Percentiles rank a stretch among this genome's conserved stretches.
These are phyloP conservation scores for Irpex sp. DNA, from an alignment of 1,284 basidiomycete species.

Conservation along the genomic window DNA sequence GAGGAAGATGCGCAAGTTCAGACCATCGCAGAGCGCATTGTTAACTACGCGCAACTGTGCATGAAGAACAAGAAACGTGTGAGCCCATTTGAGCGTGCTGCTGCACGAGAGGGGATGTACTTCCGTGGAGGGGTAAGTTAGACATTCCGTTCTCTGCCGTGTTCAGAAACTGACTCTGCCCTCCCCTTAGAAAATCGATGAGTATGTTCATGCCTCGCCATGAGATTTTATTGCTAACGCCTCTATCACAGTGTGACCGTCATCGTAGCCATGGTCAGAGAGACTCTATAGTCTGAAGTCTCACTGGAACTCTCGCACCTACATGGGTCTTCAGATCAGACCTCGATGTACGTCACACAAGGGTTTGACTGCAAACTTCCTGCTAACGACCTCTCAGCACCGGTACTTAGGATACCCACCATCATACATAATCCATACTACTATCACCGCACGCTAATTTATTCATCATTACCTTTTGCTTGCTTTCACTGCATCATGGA, in stretches of 20 bases:
- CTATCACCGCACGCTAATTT: background rate
- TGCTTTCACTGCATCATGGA: background rate
- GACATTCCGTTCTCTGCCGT: background rate
- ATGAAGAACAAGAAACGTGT: conserved; percentile 60
- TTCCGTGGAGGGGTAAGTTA: conserved; percentile 62
- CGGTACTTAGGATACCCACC: background rate
- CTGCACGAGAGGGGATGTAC: conserved; percentile 57
- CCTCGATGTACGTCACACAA: background rate
- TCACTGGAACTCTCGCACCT: background rate
- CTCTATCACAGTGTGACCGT: conserved; percentile 48
- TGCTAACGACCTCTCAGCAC: too few species aligned
- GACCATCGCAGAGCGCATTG: conserved; percentile 65
- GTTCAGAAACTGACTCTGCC: conserved; percentile 1
- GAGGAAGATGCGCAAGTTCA: conserved; percentile 60
- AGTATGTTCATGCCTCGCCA: conserved; percentile 38
- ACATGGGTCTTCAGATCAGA: too few species aligned
- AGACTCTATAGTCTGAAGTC: conserved; percentile 33
- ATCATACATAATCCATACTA: background rate
- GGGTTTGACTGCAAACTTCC: too few species aligned
- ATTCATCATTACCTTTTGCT: background rate
- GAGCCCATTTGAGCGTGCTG: conserved; percentile 70
- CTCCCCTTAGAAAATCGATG: conserved; percentile 53
- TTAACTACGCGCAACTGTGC: conserved; percentile 65
- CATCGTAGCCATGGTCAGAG: conserved; percentile 55
- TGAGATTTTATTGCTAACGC: background rate